These are phyloP conservation scores for Hippophae gyantsensis DNA, from an alignment of 306 rosid species.

Conservation along the genomic window DNA sequence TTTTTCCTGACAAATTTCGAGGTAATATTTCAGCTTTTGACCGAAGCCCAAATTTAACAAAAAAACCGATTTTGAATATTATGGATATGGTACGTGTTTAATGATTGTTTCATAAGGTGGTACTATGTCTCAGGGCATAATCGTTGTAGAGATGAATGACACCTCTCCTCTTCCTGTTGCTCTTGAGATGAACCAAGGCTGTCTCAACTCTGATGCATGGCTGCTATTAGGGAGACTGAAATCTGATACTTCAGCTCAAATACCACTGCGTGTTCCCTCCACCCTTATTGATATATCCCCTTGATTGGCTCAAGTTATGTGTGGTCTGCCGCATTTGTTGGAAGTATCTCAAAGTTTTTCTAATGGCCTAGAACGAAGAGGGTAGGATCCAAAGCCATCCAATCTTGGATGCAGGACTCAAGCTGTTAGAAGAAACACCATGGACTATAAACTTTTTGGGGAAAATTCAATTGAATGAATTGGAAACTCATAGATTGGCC, in stretches of 20 bases:
- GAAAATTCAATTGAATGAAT: background rate
- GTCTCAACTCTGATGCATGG: constrained; percentile 60
- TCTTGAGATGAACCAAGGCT: constrained; percentile 72
- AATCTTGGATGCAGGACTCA: background rate
- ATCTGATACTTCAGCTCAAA: constrained; percentile 23
- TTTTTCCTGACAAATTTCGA: constrained; percentile 60
- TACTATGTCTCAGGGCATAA: constrained; percentile 49
- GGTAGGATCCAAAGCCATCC: background rate
- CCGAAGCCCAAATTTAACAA: too few relatives aligned
- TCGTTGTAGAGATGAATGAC: constrained; percentile 55
- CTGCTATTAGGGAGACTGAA: constrained; percentile 65
- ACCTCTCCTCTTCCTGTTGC: constrained; percentile 47
- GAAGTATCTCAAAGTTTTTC: background rate
- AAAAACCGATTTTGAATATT: background rate
- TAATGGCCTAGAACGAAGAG: background rate
- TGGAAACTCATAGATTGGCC: background rate
- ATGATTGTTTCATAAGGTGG: constrained; percentile 1
- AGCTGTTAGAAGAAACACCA: background rate
- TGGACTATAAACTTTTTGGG: background rate
- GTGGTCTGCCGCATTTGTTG: background rate
- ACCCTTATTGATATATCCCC: constrained; percentile 52
- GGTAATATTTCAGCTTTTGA: constrained; percentile 27
- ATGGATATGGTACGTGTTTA: background rate
- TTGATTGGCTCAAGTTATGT: constrained; percentile 17
- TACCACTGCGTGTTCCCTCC: constrained; percentile 13